Evolutionary conservation across 73 alveolate genomes (phyloP).

Genomic region (Blepharisma japonicum): DNA sequence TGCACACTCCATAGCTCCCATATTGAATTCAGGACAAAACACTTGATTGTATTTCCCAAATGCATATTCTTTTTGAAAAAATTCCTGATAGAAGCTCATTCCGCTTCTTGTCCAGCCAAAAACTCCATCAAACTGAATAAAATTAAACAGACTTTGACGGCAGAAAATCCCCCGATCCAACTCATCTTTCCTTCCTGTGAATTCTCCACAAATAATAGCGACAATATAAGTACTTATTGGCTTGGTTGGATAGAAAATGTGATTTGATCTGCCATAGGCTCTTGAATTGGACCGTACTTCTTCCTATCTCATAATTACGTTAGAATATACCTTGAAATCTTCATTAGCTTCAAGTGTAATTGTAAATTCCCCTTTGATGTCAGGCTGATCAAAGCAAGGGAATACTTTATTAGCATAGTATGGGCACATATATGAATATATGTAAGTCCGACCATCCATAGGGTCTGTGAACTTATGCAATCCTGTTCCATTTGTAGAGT

Average conservation of each 20-base stretch:
- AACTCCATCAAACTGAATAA: conserved; percentile 59
- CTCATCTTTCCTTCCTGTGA: conserved; percentile 43
- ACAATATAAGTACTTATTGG: conserved; percentile 27
- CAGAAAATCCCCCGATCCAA: conserved; percentile 69
- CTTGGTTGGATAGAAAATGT: conserved; percentile 5
- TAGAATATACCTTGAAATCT: conserved; percentile 51
- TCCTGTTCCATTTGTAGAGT: conserved; percentile 81
- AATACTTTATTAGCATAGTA: conserved; percentile 64
- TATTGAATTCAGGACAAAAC: conserved; percentile 88
- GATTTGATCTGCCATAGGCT: not conserved
- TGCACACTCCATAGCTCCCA: conserved; percentile 97
- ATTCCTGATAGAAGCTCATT: conserved; percentile 70
- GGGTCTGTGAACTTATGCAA: conserved; percentile 88
- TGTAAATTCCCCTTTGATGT: conserved; percentile 75
- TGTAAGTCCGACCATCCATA: conserved; percentile 72
- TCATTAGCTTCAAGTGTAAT: conserved; percentile 51
- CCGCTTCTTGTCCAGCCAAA: conserved; percentile 49
- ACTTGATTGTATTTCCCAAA: conserved; percentile 86
- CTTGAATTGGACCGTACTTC: conserved; percentile 28
- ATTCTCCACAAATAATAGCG: conserved; percentile 33
- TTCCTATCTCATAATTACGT: conserved; percentile 33
- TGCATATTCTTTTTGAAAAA: conserved; percentile 73
- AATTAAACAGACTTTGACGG: conserved; percentile 70
- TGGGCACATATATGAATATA: conserved; percentile 64
- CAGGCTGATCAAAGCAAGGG: conserved; percentile 94